Conservation (phyloP, 2,329 filamentous ascomycete genomes). For the Gyromitra esculenta region DNA sequence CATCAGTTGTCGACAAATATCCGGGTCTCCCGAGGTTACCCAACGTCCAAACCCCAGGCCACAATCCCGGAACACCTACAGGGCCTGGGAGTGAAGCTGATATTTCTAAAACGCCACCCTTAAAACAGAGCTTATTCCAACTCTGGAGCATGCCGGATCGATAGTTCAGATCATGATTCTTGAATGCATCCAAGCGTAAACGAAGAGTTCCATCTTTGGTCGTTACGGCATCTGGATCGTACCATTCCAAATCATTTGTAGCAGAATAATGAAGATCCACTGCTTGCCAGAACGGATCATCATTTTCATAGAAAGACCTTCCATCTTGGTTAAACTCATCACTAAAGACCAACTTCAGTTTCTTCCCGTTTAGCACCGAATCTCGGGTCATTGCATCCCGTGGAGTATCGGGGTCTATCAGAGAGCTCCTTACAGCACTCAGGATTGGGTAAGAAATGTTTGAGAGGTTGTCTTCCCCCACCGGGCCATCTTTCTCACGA, state of each 20-base stretch:
- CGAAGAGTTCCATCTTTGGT: conserved; percentile 72
- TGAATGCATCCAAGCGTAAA: conserved; percentile 72
- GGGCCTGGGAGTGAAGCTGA: conserved; percentile 74
- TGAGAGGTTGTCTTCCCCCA: conserved; percentile 17
- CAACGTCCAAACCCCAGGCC: conserved; percentile 81
- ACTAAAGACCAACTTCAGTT: conserved; percentile 66
- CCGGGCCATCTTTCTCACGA: background rate
- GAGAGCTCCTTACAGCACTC: conserved; percentile 63
- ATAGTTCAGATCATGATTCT: conserved; percentile 73
- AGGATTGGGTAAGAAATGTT: conserved; percentile 64
- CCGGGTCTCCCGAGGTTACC: conserved; percentile 76
- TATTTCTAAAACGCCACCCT: conserved; percentile 74
- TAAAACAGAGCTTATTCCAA: conserved; percentile 79
- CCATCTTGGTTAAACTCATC: conserved; percentile 68
- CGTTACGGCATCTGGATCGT: conserved; percentile 73
- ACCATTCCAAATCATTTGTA: conserved; percentile 70
- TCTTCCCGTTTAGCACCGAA: conserved; percentile 63
- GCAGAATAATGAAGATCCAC: conserved; percentile 68
- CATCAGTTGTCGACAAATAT: conserved; percentile 75
- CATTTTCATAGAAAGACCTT: conserved; percentile 68
- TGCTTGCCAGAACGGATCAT: conserved; percentile 68
- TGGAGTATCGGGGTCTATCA: conserved; percentile 68
- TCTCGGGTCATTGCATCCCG: conserved; percentile 62
- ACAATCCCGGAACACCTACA: conserved; percentile 74
- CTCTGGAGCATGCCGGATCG: conserved; percentile 78